phyloP scores from a whole-genome alignment of 768 basidiomycete genomes.

The Vararia minispora region DNA sequence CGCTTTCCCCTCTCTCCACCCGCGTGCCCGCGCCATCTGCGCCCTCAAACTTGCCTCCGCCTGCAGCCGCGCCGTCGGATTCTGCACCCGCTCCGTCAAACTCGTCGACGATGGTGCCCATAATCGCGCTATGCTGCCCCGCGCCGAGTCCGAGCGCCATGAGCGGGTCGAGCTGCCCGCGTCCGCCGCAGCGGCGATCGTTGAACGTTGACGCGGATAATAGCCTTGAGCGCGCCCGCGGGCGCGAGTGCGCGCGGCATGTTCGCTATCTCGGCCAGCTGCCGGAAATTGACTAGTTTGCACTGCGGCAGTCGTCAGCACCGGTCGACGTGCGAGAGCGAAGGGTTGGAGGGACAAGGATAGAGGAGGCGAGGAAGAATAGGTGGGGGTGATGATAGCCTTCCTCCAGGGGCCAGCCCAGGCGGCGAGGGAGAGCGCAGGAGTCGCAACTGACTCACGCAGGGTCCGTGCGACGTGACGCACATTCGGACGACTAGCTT shows the following conservation, averaged over 20 bases:
- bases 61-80: slow-evolving; percentile 23
- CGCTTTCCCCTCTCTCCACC: slow-evolving; percentile 19
- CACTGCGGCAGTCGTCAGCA: slow-evolving; percentile 9
- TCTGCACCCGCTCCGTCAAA: slow-evolving; percentile 52
- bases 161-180: slow-evolving; percentile 52
- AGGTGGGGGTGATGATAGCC: slow-evolving; percentile 7
- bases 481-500: no score
- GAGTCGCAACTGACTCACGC: no score
- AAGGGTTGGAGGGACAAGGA: not conserved
- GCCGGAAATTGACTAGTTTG: slow-evolving; percentile 17
- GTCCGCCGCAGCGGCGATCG: slow-evolving; percentile 1
- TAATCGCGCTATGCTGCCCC: slow-evolving; percentile 76
- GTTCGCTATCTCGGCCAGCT: slow-evolving; percentile 13
- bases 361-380: no score
- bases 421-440: no score
- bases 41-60: slow-evolving; percentile 10
- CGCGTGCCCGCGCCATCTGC: slow-evolving; percentile 12
- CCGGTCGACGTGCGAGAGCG: slow-evolving; percentile 11
- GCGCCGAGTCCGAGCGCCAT: slow-evolving; percentile 83
- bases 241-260: slow-evolving; percentile 11
- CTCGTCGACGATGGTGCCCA: slow-evolving; percentile 62
- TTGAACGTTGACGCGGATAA: slow-evolving; percentile 7
- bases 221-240: slow-evolving; percentile 15
- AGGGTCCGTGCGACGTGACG: no score
- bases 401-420: no score